These are phyloP conservation scores for Globisporangium cylindrosporum DNA, from an alignment of 352 stramenopile genomes.

Conservation along the genomic window DNA sequence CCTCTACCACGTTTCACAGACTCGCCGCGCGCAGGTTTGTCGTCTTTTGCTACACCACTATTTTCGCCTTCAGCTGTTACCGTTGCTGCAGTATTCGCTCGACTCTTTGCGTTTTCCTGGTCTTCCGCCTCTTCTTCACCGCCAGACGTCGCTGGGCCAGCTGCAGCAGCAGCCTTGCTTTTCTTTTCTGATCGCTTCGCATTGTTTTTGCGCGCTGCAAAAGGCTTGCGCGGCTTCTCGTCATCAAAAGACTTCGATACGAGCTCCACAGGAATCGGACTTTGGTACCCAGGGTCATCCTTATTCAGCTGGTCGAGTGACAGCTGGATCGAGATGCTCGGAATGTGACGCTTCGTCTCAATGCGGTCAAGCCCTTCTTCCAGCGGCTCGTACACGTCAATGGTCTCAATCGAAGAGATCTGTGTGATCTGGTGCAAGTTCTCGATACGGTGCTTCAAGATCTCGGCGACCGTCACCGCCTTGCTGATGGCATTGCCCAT, in stretches of 20 bases:
- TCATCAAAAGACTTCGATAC: conserved; percentile 41
- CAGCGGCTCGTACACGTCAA: conserved; percentile 82
- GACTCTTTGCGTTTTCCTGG: conserved; percentile 12
- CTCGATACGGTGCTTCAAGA: conserved; percentile 75
- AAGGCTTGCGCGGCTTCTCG: conserved; percentile 17
- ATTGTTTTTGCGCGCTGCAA: conserved; percentile 20
- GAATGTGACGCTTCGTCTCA: conserved; percentile 67
- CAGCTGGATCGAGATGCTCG: conserved; percentile 72
- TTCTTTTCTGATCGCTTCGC: conserved; percentile 22
- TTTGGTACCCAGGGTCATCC: conserved; percentile 66
- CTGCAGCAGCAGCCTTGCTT: conserved; percentile 11
- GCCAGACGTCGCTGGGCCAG: neutral
- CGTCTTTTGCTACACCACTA: neutral
- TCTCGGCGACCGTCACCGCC: conserved; percentile 80
- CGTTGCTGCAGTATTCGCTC: neutral
- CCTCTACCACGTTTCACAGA: conserved; percentile 14
- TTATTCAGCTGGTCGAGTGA: conserved; percentile 64
- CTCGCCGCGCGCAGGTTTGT: conserved; percentile 6
- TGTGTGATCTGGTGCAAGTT: conserved; percentile 75
- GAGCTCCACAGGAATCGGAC: conserved; percentile 58
- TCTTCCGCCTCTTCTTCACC: conserved; percentile 18
- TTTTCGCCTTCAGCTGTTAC: conserved; percentile 1
- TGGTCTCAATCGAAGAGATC: conserved; percentile 75
- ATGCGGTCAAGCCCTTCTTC: conserved; percentile 83
- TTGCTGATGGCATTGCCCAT: conserved; percentile 87